Conservation (phyloP, 371 early-diverging fungal genomes). For the Mortierella sp. region DNA sequence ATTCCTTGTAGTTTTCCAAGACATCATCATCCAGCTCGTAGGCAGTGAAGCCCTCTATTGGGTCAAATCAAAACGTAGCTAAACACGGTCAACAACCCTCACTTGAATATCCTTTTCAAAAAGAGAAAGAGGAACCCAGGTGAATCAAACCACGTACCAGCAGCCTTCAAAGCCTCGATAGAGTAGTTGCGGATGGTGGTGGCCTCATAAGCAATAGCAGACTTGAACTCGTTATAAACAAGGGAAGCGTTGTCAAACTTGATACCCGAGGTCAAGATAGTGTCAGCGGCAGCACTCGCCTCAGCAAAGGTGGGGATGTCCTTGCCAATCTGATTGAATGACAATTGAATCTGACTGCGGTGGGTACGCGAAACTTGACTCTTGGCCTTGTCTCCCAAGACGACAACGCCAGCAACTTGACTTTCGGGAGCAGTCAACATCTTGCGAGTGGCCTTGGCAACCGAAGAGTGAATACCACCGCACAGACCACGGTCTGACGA, state of each 20-base stretch:
- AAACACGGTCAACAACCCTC: too few relatives aligned
- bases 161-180: conserved; percentile 76
- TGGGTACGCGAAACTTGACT: conserved; percentile 84
- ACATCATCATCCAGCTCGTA: conserved; percentile 93
- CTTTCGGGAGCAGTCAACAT: conserved; percentile 64
- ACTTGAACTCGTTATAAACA: conserved; percentile 94
- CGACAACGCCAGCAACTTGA: conserved; percentile 61
- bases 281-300: conserved; percentile 85
- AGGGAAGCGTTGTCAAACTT: conserved; percentile 82
- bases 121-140: too few relatives aligned
- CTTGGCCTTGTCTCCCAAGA: conserved; percentile 96
- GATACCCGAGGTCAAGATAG: conserved; percentile 71
- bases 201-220: conserved; percentile 95
- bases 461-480: conserved; percentile 97
- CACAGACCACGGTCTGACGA: conserved; percentile 99
- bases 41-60: conserved; percentile 80
- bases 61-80: background rate
- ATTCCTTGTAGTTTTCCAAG: conserved; percentile 91
- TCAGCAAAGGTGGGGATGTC: conserved; percentile 91
- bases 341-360: conserved; percentile 77
- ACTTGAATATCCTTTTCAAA: too few relatives aligned
- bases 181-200: conserved; percentile 72
- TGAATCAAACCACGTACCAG: conserved; percentile 71
- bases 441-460: conserved; percentile 84
- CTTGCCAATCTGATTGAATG: conserved; percentile 94